phyloP scores from a whole-genome alignment of 768 basidiomycete species.

The Lyophyllum semitale region DNA sequence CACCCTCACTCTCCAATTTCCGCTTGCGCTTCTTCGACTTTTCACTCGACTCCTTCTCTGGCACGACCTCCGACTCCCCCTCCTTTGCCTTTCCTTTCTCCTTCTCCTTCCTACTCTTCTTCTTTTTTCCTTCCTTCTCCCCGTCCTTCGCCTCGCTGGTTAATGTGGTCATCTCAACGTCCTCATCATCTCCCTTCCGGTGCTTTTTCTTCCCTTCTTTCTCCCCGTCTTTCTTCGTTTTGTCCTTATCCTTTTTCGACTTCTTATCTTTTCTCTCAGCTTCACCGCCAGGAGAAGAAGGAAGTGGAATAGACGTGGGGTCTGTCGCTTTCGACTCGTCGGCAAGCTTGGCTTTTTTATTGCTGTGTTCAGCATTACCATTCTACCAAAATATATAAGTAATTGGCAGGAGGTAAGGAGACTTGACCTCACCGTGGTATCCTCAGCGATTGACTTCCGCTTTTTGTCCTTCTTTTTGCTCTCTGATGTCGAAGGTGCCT shows the following conservation, averaged over 20 bases:
- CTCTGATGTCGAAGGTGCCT: slow-evolving; percentile 14
- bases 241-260: slow-evolving; percentile 30
- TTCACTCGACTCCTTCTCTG: slow-evolving; percentile 6
- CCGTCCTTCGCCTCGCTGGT: background rate
- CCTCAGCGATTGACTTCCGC: slow-evolving; percentile 31
- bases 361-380: slow-evolving; percentile 13
- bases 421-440: slow-evolving; percentile 20
- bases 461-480: slow-evolving; percentile 41
- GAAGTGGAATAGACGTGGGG: slow-evolving; percentile 10
- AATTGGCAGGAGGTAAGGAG: background rate
- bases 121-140: slow-evolving; percentile 17
- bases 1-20: slow-evolving; percentile 8
- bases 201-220: slow-evolving; percentile 17
- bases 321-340: slow-evolving; percentile 14
- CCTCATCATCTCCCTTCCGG: slow-evolving; percentile 14
- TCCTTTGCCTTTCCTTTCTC: slow-evolving; percentile 22
- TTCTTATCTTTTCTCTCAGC: slow-evolving; percentile 28
- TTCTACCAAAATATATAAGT: background rate
- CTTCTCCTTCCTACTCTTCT: slow-evolving; percentile 24
- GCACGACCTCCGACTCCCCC: slow-evolving; percentile 16
- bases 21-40: slow-evolving; percentile 22
- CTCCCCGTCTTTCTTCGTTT: slow-evolving; percentile 8
- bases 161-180: slow-evolving; percentile 24
- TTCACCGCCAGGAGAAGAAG: slow-evolving; percentile 5
- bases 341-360: slow-evolving; percentile 32